A percentile compares a stretch with the other conserved stretches of the same genome.
phyloP scores from a whole-genome alignment of 306 rosid species.

The Fragaria ananassa region DNA sequence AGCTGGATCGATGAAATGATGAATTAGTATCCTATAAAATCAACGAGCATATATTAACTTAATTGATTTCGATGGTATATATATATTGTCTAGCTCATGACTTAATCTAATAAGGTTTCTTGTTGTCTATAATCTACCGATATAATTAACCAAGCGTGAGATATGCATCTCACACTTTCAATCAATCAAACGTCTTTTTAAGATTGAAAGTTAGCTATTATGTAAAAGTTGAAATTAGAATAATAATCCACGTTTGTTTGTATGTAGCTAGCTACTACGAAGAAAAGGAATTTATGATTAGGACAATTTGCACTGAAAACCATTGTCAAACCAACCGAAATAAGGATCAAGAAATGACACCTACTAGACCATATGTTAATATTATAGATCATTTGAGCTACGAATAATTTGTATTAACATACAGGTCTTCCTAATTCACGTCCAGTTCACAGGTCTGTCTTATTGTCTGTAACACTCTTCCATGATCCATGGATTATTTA shows the following conservation, averaged over 20 bases:
- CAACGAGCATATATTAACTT: not conserved
- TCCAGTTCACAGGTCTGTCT: conserved; percentile 15
- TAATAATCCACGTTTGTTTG: not conserved
- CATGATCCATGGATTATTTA: not conserved
- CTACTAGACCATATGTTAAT: not conserved
- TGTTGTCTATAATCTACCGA: not conserved
- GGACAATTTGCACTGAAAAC: conserved; percentile 18
- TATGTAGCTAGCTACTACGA: not conserved
- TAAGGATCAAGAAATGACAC: conserved; percentile 12
- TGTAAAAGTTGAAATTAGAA: not conserved
- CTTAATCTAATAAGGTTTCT: not conserved
- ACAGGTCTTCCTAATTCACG: not conserved
- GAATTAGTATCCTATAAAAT: too few relatives aligned
- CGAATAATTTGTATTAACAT: not conserved
- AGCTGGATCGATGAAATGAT: too few relatives aligned
- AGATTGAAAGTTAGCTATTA: not conserved
- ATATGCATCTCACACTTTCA: not conserved
- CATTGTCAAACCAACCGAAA: conserved; percentile 4
- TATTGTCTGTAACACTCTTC: not conserved
- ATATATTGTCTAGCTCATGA: not conserved
- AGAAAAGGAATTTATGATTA: not conserved
- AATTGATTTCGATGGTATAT: not conserved
- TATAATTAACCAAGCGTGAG: not conserved
- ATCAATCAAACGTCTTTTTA: not conserved
- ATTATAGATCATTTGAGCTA: not conserved